Evolutionary conservation across 2,329 filamentous ascomycete genomes (phyloP).

Genomic region (Lasiodiplodia citricola): DNA sequence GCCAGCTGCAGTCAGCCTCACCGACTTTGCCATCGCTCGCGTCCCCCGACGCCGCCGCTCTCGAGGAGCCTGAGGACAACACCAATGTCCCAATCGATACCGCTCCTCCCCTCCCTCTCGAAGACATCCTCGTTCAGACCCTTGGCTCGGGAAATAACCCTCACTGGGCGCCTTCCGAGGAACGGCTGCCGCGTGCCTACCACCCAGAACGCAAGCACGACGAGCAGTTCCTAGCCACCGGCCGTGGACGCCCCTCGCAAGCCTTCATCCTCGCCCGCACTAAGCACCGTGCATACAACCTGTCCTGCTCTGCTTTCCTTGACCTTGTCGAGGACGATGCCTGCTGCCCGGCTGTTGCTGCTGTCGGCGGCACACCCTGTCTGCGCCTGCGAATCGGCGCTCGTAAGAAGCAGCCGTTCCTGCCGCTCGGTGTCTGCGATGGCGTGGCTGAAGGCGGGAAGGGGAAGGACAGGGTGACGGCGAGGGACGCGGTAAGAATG

Average conservation of each 20-base stretch:
- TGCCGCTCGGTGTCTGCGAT: neutral
- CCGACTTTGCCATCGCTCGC: neutral
- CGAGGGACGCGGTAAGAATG: neutral
- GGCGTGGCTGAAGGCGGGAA: neutral
- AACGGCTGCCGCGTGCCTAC: slow-evolving; percentile 50
- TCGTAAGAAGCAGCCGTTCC: slow-evolving; percentile 37
- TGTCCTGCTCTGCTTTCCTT: slow-evolving; percentile 60
- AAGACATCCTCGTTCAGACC: slow-evolving; percentile 36
- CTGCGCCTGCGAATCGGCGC: slow-evolving; percentile 59
- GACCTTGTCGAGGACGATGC: slow-evolving; percentile 63
- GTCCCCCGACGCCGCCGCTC: neutral
- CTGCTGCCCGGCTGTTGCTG: slow-evolving; percentile 39
- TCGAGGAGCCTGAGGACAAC: neutral
- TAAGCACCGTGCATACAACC: slow-evolving; percentile 61
- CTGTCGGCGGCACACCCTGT: slow-evolving; percentile 38
- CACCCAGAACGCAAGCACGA: slow-evolving; percentile 51
- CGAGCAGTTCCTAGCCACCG: neutral
- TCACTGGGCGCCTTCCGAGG: slow-evolving; percentile 43
- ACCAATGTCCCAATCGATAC: neutral
- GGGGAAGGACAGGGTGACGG: neutral
- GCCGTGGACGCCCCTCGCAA: slow-evolving; percentile 30
- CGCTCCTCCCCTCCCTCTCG: slow-evolving; percentile 33
- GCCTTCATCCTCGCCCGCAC: slow-evolving; percentile 61
- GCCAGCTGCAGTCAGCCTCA: slow-evolving; percentile 3
- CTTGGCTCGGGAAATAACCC: slow-evolving; percentile 43